Evolutionary conservation across 1,284 basidiomycete species (phyloP), one percentile per base, ranked within the genome.

Genomic region (Austropuccinia psidii): DNA sequence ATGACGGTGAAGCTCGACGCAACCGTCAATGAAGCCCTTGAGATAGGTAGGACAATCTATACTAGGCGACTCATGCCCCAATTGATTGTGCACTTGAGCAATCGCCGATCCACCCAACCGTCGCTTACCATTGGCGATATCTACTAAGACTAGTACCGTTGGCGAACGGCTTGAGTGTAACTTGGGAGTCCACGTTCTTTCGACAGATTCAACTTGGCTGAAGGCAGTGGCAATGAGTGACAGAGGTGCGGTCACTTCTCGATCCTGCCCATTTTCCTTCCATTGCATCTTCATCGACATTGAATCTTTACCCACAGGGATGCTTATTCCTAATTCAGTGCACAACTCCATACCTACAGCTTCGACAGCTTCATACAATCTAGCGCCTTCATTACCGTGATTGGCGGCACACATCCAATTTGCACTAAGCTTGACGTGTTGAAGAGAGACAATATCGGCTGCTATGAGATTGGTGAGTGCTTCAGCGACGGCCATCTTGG

Each of bases 271-370:
- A 8, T 84, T 84, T 33, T 89, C 81, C 27, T 82, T 76, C 95
- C 95, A 99, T 78, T 88, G 90, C 95, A 98, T 98, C 75, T 90
- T 90, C 95, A 98, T 99, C 39, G 91, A 94, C 96, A 99, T 98
- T 2, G 93, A 97, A 82, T 99, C 95, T 83, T 99, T 99, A 37
- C 96, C 95, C 41, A 98, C 95, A 0, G 95, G 96, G 65, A 99
- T 93, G 29, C 93, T 90, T 27, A 98, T 84, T 13, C 95, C 94
- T 15, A 99, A 86, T 27, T 87, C 87, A n/a, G 95, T 94, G 81
- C 96, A 98, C 13, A 99, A 84, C 75, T 96, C 92, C 83, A 95
- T 85, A 11, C 96, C 95, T 60, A 98, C 87, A 2, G 96, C 92
- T 76, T 89, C 83, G 6, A 98, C 96, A 21, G 94, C 95, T 76